phyloP scores from a whole-genome alignment of 306 rosid species.

The Senna tora region DNA sequence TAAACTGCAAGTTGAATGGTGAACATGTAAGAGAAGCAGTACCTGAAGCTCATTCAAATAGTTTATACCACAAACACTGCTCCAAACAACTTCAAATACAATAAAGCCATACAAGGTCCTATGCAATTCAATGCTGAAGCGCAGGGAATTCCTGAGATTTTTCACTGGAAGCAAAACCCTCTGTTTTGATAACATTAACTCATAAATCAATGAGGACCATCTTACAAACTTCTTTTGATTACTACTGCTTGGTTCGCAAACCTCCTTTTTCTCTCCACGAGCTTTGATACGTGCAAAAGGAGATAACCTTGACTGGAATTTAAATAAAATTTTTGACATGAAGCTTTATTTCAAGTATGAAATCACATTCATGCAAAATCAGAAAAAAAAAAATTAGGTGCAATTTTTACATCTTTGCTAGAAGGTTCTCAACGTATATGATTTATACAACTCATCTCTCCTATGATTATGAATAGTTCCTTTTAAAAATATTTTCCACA shows the following conservation, averaged over 20 bases:
- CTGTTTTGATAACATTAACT: slow-evolving; percentile 57
- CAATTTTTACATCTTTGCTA: too few species aligned
- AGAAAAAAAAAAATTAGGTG: too few species aligned
- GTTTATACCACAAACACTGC: slow-evolving; percentile 77
- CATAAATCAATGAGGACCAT: slow-evolving; percentile 73
- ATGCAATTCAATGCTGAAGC: slow-evolving; percentile 67
- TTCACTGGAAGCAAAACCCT: slow-evolving; percentile 79
- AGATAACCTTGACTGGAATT: slow-evolving; percentile 85
- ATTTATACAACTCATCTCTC: too few species aligned
- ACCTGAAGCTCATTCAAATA: slow-evolving; percentile 97
- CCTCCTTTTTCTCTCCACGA: slow-evolving; percentile 57
- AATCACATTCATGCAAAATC: slow-evolving; percentile 26
- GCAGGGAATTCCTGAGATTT: slow-evolving; percentile 65
- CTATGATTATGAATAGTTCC: too few species aligned
- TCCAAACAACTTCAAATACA: slow-evolving; percentile 86
- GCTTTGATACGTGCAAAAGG: slow-evolving; percentile 80
- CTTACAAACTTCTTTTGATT: slow-evolving; percentile 50
- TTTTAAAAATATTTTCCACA: too few species aligned
- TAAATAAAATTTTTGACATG: slow-evolving; percentile 13
- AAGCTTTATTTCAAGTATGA: slow-evolving; percentile 16
- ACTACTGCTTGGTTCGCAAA: slow-evolving; percentile 43
- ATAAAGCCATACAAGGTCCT: slow-evolving; percentile 86
- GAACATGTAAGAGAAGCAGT: slow-evolving; percentile 32
- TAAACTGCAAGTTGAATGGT: slow-evolving; percentile 11
- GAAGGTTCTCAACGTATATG: too few species aligned